Conservation (phyloP, 2,329 filamentous ascomycete genomes). For the Chaetomiaceae sp. region DNA sequence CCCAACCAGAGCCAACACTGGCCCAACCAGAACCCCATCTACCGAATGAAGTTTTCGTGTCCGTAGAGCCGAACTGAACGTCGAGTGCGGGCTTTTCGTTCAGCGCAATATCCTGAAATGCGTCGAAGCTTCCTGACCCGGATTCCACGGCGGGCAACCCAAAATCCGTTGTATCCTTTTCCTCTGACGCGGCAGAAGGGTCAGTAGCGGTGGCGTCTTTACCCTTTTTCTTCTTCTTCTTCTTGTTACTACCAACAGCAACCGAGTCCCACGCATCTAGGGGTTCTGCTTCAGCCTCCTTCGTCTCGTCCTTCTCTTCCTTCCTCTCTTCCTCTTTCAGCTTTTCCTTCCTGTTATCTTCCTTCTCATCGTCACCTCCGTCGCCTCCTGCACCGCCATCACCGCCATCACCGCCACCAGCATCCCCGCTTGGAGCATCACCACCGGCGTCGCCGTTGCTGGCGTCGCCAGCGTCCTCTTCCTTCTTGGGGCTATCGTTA, state of each 20-base stretch:
- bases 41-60: conserved; percentile 44
- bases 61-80: conserved; percentile 48
- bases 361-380: conserved; percentile 34
- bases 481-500: conserved; percentile 33
- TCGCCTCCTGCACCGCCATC: conserved; percentile 36
- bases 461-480: conserved; percentile 31
- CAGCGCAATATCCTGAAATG: conserved; percentile 67
- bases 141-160: conserved; percentile 24
- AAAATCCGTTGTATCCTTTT: conserved; percentile 24
- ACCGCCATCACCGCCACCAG: conserved; percentile 34
- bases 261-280: conserved; percentile 47
- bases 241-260: conserved; percentile 39
- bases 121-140: conserved; percentile 39
- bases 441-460: conserved; percentile 26
- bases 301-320: conserved; percentile 41
- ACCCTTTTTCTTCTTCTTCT: conserved; percentile 52
- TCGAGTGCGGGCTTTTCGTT: conserved; percentile 59
- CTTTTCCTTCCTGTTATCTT: conserved; percentile 38
- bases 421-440: conserved; percentile 10
- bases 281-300: conserved; percentile 37
- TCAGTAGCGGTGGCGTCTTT: conserved; percentile 37
- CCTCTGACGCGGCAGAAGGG: conserved; percentile 24
- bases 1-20: conserved; percentile 37
- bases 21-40: conserved; percentile 60
- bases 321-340: conserved; percentile 31